Evolutionary conservation across 495 filamentous ascomycete genomes (phyloP).

Genomic region (Aspergillus indologenus): DNA sequence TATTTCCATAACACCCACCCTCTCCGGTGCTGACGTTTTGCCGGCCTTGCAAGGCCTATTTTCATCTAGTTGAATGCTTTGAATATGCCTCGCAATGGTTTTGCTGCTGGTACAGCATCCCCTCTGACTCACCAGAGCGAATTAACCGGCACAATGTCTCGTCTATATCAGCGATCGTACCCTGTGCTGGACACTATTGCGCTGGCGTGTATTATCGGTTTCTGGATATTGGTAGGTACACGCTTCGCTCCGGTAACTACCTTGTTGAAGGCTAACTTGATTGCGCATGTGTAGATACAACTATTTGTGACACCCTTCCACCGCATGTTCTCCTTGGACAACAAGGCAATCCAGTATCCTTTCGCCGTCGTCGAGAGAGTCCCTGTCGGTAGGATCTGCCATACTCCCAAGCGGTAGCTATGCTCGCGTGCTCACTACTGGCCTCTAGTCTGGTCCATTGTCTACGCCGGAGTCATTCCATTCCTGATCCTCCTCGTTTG

Average conservation of each 20-base stretch:
- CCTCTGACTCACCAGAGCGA: slow-evolving; percentile 29
- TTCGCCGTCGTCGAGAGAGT: slow-evolving; percentile 84
- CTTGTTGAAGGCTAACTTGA: slow-evolving; percentile 1
- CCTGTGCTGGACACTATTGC: slow-evolving; percentile 78
- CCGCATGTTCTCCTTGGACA: slow-evolving; percentile 69
- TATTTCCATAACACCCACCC: neutral
- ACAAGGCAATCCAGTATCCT: slow-evolving; percentile 79
- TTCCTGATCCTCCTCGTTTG: slow-evolving; percentile 61
- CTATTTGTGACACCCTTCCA: slow-evolving; percentile 82
- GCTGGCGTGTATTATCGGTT: slow-evolving; percentile 61
- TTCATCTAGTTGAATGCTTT: neutral
- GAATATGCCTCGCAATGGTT: slow-evolving; percentile 33
- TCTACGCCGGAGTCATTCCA: slow-evolving; percentile 73
- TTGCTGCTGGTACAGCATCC: slow-evolving; percentile 29
- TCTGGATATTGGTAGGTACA: slow-evolving; percentile 60
- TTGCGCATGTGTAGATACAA: slow-evolving; percentile 50
- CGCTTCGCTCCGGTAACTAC: neutral
- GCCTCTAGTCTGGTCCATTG: slow-evolving; percentile 61
- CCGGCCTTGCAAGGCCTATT: slow-evolving; percentile 7
- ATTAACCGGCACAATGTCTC: slow-evolving; percentile 37
- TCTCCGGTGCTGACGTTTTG: neutral
- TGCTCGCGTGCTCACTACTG: slow-evolving; percentile 7
- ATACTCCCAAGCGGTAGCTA: neutral
- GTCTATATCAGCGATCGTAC: slow-evolving; percentile 66
- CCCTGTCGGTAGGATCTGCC: slow-evolving; percentile 56